Evolutionary conservation across 2,329 filamentous ascomycete species (phyloP), one percentile per base, ranked within the genome.

Genomic region (Colletotrichum tropicale): DNA sequence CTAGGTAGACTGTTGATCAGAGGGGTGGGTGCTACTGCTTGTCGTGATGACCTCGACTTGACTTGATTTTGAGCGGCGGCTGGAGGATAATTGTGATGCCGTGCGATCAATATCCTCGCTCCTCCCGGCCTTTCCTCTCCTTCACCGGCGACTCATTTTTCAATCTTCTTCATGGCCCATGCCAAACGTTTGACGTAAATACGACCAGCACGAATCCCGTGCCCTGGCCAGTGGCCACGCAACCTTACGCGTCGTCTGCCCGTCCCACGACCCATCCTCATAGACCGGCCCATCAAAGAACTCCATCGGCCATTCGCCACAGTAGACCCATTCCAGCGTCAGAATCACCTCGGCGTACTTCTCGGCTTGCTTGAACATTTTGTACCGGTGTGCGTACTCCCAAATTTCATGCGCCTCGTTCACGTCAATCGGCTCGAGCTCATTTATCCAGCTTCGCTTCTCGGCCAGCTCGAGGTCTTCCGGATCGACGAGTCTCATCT

Each of bases 301-400:
- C 5, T 60, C 2, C 56, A 60, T 60, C 26, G 56, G 56, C 26
- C 56, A 60, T n/a, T 60, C 56, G 56, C 56, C 56, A 9, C 56
- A 60, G 26, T 32, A 60, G 61, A 38, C 34, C n/a, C 32, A 64
- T 64, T 64, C 21, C 61, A 43, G 34, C 34, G 61, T 64, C 61
- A 34, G 34, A 64, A 64, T 64, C 61, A 64, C 32, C 15, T 64
- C 34, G 15, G 21, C 21, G 32, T 64, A 64, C 21, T 64, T 43
- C 61, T 64, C 61, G 34, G 61, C 61, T 64, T 64, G 61, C 61
- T 38, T 64, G 61, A 64, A 64, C 61, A 64, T 64, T 28, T 5
- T 64, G 61, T 64, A 64, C 21, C 61, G 61, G 61, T 64, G 61
- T 43, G 61, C 61, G 34, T 64, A 64, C 61, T 64, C 61, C 61